Base-by-base conservation (phyloP, 306 rosid genomes). In the Pachyrhizus erosus region DNA sequence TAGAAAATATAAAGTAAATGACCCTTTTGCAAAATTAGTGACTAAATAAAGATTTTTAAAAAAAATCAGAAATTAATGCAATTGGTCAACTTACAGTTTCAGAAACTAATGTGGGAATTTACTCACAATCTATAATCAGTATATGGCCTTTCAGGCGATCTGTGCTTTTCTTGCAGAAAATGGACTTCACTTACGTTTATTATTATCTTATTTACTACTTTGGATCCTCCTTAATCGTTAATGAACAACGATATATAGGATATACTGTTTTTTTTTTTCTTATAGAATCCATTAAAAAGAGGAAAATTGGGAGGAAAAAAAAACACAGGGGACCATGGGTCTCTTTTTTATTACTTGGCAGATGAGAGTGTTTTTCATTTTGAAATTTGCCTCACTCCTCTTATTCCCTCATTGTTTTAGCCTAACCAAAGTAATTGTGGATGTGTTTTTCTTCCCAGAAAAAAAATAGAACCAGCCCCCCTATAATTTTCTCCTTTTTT, bases 151-250 rank as follows among this genome's bases (percentile, higher is more conserved):
- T 17, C 39, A 42, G 17, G 1, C 1, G 7, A 37, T n/a, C 68
- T 3, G 14, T 14, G 65, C 15, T 39, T 58, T 58, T 4, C 29
- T 40, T 62, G 61, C 24, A 27, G 76, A 39, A 61, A 61, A 29
- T 39, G n/a, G 7, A 37, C 18, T 42, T 5, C 18, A 20, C 18
- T 5, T 20, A 0, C 3, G 13, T 20, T 4, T 68, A 2, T n/a
- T 13, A 40, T 39, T 14, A 31, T 31, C 24, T 20, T 40, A 55
- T 9, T 21, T 21, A 55, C 31, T 40, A 39, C n/a, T 9, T 58
- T 40, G 54, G 24, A 81, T 71, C 69, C 61, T 51, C 14, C 20
- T 45, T 34, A 67, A 29, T 26, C n/a, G 26, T 42, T 57, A 70
- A 48, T 33, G 11, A 15, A 67, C 37, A 75, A 82, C 15, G 48